phyloP scores from a whole-genome alignment of 371 early-diverging fungal species.

The Rhizopus sp. region DNA sequence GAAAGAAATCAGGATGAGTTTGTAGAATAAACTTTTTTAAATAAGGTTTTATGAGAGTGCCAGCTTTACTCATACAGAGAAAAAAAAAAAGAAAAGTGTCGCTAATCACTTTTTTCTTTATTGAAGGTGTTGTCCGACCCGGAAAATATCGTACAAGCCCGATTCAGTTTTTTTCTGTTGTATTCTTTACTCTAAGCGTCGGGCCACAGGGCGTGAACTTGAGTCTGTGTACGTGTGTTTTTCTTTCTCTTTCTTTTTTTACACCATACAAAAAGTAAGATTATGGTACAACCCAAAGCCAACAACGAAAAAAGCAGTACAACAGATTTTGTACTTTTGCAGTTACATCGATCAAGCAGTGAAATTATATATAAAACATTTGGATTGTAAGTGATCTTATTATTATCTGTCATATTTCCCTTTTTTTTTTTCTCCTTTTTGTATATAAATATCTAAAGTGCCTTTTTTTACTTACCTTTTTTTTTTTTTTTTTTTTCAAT shows the following conservation, averaged over 20 bases:
- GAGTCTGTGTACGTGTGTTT: not conserved
- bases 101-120: not conserved
- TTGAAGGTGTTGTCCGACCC: not conserved
- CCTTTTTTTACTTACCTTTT: not conserved
- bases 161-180: not conserved
- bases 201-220: too few species aligned
- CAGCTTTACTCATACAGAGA: conserved; percentile 8
- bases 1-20: conserved; percentile 49
- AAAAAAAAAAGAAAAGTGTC: conserved; percentile 1
- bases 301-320: not conserved
- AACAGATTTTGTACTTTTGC: not conserved
- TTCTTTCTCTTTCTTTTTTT: conserved; percentile 2
- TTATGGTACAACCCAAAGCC: not conserved
- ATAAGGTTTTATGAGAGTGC: conserved; percentile 36
- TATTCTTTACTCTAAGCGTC: not conserved
- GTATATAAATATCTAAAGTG: too few species aligned
- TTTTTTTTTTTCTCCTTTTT: not conserved
- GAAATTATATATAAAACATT: not conserved
- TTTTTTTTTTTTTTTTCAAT: not conserved
- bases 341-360: not conserved
- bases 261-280: not conserved
- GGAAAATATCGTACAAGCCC: not conserved
- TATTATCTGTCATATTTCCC: not conserved
- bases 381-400: conserved; percentile 3
- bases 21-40: conserved; percentile 38